Evolutionary conservation across 2,329 filamentous ascomycete species (phyloP).

Genomic region (Colletotrichum magnum): DNA sequence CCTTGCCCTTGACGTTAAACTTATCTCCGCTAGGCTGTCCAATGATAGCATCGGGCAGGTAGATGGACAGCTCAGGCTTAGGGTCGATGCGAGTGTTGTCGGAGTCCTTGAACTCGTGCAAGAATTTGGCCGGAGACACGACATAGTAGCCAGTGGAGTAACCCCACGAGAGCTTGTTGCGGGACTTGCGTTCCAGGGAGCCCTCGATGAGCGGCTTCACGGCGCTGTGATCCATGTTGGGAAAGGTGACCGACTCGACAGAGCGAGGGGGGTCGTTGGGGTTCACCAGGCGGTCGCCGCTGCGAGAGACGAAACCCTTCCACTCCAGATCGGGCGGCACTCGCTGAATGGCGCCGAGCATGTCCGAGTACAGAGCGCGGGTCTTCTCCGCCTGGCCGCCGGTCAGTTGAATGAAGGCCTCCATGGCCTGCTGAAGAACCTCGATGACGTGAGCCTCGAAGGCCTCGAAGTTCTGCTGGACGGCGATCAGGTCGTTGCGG

Average conservation of each 20-base stretch:
- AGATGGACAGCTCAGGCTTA: constrained; percentile 88
- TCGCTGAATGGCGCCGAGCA: constrained; percentile 81
- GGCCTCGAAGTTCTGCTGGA: constrained; percentile 90
- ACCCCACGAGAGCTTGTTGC: constrained; percentile 83
- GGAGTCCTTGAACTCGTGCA: constrained; percentile 97
- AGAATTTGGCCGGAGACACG: constrained; percentile 86
- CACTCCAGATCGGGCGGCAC: constrained; percentile 92
- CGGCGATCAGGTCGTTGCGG: constrained; percentile 87
- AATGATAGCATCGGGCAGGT: constrained; percentile 89
- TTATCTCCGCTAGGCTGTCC: constrained; percentile 81
- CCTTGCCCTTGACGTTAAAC: constrained; percentile 96
- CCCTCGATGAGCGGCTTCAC: constrained; percentile 91
- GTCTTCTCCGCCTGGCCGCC: constrained; percentile 86
- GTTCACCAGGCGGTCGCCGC: constrained; percentile 81
- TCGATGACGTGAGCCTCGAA: constrained; percentile 91
- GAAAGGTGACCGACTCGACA: constrained; percentile 82
- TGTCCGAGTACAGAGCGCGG: constrained; percentile 85
- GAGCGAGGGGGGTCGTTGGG: constrained; percentile 80
- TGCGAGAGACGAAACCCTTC: constrained; percentile 84
- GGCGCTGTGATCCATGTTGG: constrained; percentile 87
- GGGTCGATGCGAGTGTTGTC: constrained; percentile 81
- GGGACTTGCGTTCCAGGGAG: constrained; percentile 89
- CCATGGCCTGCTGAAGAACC: constrained; percentile 85
- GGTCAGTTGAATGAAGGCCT: constrained; percentile 85
- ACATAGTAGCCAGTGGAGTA: constrained; percentile 91